Percentiles rank a stretch among this genome's conserved stretches.
Conservation (phyloP, 805 yeast species). For the Ogataea parapolymorpha region DNA sequence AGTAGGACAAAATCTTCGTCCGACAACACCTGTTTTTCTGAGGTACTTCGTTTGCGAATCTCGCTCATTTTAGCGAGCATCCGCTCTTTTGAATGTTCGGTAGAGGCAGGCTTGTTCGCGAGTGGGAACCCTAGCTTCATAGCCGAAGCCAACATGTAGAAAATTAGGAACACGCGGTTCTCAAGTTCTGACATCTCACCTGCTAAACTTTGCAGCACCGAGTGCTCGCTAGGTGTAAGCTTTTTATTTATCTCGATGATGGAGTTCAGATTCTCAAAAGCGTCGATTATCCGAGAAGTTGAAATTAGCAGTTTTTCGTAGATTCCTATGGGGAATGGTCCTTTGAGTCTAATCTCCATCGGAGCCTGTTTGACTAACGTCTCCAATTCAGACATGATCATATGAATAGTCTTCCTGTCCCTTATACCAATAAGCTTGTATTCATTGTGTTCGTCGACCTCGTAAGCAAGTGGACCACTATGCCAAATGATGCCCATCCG, state of each 20-base stretch:
- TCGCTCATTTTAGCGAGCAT: constrained; percentile 63
- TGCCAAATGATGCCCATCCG: constrained; percentile 81
- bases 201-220: constrained; percentile 50
- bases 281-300: constrained; percentile 67
- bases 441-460: constrained; percentile 28
- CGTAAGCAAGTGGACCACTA: constrained; percentile 59
- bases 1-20: constrained; percentile 76
- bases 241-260: constrained; percentile 62
- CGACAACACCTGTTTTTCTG: constrained; percentile 35
- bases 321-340: constrained; percentile 55
- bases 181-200: constrained; percentile 67
- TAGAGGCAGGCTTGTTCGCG: constrained; percentile 74
- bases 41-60: constrained; percentile 40
- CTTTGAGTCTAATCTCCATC: constrained; percentile 70
- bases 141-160: constrained; percentile 77
- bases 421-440: constrained; percentile 40
- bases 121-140: constrained; percentile 72
- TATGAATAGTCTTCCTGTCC: constrained; percentile 43
- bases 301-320: constrained; percentile 50
- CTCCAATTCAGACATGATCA: constrained; percentile 58
- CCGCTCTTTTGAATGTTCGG: constrained; percentile 69
- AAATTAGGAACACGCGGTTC: constrained; percentile 67
- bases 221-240: constrained; percentile 50
- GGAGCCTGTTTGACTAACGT: constrained; percentile 66
- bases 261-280: constrained; percentile 68